Conservation (phyloP, 805 yeast species). For the Candida succiphila region DNA sequence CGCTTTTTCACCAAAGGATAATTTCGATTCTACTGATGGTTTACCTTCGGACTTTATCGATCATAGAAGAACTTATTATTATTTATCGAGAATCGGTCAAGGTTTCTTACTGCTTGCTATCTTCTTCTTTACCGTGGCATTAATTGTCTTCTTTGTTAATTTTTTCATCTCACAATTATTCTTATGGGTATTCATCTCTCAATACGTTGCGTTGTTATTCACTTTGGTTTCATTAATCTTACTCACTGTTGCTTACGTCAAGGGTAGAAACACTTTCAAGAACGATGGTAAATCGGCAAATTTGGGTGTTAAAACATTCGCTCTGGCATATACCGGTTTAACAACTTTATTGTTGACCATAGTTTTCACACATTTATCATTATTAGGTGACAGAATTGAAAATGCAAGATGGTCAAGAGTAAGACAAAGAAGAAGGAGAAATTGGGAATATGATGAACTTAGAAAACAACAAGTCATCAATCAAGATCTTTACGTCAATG, state of each 20-base stretch:
- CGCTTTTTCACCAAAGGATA: conserved; percentile 74
- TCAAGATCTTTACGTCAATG: background rate
- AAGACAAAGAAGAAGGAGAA: conserved; percentile 5
- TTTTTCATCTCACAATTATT: conserved; percentile 2
- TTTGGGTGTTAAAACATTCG: conserved; percentile 43
- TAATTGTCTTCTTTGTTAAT: conserved; percentile 24
- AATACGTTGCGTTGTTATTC: conserved; percentile 31
- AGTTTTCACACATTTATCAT: conserved; percentile 1
- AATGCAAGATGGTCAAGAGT: conserved; percentile 2
- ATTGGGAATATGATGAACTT: background rate
- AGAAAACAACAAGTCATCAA: conserved; percentile 1
- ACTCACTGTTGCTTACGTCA: conserved; percentile 45
- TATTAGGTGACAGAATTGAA: background rate
- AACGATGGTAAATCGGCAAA: conserved; percentile 29
- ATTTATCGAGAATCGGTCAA: conserved; percentile 59
- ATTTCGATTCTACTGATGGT: conserved; percentile 40
- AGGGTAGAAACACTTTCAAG: conserved; percentile 39
- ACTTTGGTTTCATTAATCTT: conserved; percentile 34
- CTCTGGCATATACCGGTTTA: conserved; percentile 53
- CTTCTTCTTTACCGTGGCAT: conserved; percentile 38
- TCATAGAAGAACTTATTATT: conserved; percentile 45
- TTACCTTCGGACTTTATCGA: conserved; percentile 46
- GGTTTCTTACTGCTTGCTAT: conserved; percentile 53
- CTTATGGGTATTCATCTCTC: conserved; percentile 5
- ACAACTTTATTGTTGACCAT: conserved; percentile 8